phyloP scores from a whole-genome alignment of 2,329 filamentous ascomycete genomes.

The Aaosphaeria pasadenensis region DNA sequence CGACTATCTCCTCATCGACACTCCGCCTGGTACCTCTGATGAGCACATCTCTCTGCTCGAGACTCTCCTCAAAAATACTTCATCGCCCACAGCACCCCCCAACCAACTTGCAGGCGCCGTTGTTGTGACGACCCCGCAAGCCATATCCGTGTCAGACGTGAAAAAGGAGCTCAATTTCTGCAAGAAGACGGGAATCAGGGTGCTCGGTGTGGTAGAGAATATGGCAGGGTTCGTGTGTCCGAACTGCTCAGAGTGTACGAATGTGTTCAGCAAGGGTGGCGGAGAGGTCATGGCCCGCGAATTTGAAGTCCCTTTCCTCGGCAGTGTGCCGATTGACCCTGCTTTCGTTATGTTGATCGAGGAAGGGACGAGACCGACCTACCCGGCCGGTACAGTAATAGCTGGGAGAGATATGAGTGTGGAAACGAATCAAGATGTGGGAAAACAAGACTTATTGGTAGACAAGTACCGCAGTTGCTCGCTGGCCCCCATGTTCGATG shows the following conservation, averaged over 20 bases:
- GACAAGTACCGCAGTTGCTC: conserved; percentile 70
- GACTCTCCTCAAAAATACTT: conserved; percentile 56
- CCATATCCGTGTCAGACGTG: conserved; percentile 88
- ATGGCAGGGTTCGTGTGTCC: conserved; percentile 91
- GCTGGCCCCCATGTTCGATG: conserved; percentile 62
- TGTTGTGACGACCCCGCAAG: conserved; percentile 93
- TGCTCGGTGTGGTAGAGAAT: conserved; percentile 92
- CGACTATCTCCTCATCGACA: conserved; percentile 95
- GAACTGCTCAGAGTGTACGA: conserved; percentile 76
- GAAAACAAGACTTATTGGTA: conserved; percentile 47
- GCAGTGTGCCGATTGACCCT: conserved; percentile 86
- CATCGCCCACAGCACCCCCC: conserved; percentile 23
- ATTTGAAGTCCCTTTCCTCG: conserved; percentile 79
- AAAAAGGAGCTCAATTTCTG: conserved; percentile 95
- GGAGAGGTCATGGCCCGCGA: conserved; percentile 86
- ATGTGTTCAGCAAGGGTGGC: conserved; percentile 89
- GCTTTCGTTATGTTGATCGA: conserved; percentile 88
- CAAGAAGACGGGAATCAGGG: conserved; percentile 72
- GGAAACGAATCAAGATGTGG: conserved; percentile 11
- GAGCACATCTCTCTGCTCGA: conserved; percentile 96
- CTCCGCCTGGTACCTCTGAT: conserved; percentile 91
- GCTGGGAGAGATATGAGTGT: conserved; percentile 29
- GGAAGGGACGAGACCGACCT: conserved; percentile 63
- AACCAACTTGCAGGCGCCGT: conserved; percentile 82
- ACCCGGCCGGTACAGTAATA: conserved; percentile 63